Conservation (phyloP, 176 grass and related monocot genomes). For the Ampelocalamus luodianensis region DNA sequence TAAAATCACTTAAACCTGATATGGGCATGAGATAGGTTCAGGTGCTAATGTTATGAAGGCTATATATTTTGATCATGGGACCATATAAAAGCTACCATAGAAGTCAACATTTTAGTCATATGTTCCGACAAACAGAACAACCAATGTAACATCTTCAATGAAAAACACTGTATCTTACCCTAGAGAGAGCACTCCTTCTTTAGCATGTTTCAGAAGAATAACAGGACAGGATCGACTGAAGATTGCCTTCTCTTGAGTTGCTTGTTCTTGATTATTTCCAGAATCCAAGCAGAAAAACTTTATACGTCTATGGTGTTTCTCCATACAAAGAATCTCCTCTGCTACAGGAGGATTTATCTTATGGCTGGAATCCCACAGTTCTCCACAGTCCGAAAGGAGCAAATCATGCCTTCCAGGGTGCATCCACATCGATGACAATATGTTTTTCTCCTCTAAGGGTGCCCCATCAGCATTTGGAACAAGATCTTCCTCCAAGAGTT, state of each 20-base stretch:
- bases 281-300: slow-evolving; percentile 71
- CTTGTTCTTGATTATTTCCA: slow-evolving; percentile 43
- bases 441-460: slow-evolving; percentile 27
- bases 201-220: slow-evolving; percentile 81
- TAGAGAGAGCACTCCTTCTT: slow-evolving; percentile 12
- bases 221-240: slow-evolving; percentile 55
- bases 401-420: slow-evolving; percentile 53
- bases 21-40: slow-evolving; percentile 10
- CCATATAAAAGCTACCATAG: not conserved
- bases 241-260: slow-evolving; percentile 46
- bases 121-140: slow-evolving; percentile 10
- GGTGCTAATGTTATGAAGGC: not conserved
- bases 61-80: not conserved
- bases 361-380: slow-evolving; percentile 65
- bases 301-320: slow-evolving; percentile 64
- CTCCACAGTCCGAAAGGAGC: slow-evolving; percentile 53
- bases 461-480: slow-evolving; percentile 37
- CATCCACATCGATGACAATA: slow-evolving; percentile 46
- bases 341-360: slow-evolving; percentile 65
- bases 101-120: slow-evolving; percentile 26
- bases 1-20: not conserved
- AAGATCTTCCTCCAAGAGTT: slow-evolving; percentile 46
- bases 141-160: not conserved
- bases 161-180: slow-evolving; percentile 45
- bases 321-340: slow-evolving; percentile 66